Evolutionary conservation across 768 basidiomycete species (phyloP).

Genomic region (Serendipita sp.): DNA sequence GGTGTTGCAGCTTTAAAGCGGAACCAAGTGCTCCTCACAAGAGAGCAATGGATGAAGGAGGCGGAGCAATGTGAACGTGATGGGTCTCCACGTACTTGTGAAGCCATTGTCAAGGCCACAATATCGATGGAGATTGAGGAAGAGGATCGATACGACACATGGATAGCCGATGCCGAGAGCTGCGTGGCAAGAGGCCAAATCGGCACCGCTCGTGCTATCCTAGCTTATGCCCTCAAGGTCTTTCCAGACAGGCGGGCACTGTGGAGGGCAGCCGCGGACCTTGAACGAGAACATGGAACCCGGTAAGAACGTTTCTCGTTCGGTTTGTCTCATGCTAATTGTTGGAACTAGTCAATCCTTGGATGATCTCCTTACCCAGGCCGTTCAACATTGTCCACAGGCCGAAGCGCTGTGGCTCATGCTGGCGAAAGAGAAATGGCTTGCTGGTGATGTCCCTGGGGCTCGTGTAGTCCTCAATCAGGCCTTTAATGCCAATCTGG

Average conservation of each 20-base stretch:
- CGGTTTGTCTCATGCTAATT: constrained; percentile 9
- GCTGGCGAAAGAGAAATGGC: constrained; percentile 96
- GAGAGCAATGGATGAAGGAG: constrained; percentile 95
- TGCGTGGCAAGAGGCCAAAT: constrained; percentile 59
- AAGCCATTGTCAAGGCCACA: constrained; percentile 91
- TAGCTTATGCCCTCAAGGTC: constrained; percentile 82
- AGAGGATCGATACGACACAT: constrained; percentile 78
- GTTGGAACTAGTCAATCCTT: constrained; percentile 46
- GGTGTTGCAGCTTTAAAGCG: constrained; percentile 65
- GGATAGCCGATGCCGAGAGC: constrained; percentile 82
- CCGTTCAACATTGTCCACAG: constrained; percentile 83
- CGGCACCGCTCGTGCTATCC: constrained; percentile 71
- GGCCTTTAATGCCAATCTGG: constrained; percentile 89
- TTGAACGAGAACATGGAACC: constrained; percentile 84
- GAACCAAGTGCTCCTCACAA: constrained; percentile 69
- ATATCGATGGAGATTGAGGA: constrained; percentile 90
- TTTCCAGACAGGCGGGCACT: constrained; percentile 75
- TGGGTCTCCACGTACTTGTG: constrained; percentile 70
- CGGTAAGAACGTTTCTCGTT: constrained; percentile 29
- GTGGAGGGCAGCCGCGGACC: constrained; percentile 83
- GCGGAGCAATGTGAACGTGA: constrained; percentile 84
- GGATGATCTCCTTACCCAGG: constrained; percentile 63
- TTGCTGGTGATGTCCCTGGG: constrained; percentile 74
- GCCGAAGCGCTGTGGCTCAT: constrained; percentile 97
- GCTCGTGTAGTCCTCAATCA: constrained; percentile 77